Conservation (phyloP, 2,329 filamentous ascomycete genomes). For the Aspergillus clavatus region DNA sequence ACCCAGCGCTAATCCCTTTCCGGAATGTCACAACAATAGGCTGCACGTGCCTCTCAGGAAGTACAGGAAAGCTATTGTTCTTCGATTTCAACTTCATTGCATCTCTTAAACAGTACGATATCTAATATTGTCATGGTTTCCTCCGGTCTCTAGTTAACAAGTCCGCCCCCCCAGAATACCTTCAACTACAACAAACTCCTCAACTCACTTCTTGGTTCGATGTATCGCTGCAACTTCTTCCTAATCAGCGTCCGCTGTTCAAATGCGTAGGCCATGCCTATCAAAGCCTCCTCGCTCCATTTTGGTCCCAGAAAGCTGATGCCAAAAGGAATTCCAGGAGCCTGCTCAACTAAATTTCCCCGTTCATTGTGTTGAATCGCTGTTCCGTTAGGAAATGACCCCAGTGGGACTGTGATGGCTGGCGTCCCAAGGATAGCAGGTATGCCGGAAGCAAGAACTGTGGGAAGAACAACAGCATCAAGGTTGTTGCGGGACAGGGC, state of each 20-base stretch:
- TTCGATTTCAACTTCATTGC: too few species aligned
- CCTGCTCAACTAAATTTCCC: constrained; percentile 50
- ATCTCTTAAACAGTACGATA: too few species aligned
- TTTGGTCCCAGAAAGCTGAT: constrained; percentile 58
- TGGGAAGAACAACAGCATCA: constrained; percentile 60
- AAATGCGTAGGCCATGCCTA: constrained; percentile 64
- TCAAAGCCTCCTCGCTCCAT: constrained; percentile 58
- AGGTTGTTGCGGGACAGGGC: constrained; percentile 54
- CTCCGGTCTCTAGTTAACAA: too few species aligned
- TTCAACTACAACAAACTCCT: constrained; percentile 39
- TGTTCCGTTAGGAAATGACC: constrained; percentile 49
- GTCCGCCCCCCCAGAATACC: too few species aligned
- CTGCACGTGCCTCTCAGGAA: too few species aligned
- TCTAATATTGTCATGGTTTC: too few species aligned
- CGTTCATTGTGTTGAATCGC: constrained; percentile 36
- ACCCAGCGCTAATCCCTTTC: too few species aligned
- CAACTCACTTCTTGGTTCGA: constrained; percentile 48
- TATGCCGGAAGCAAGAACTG: constrained; percentile 43
- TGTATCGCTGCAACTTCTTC: constrained; percentile 44
- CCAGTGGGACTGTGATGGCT: constrained; percentile 60
- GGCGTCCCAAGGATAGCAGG: constrained; percentile 57
- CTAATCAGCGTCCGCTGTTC: constrained; percentile 57
- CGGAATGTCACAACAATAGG: too few species aligned
- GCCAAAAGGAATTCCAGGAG: constrained; percentile 57
- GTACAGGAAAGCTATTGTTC: too few species aligned